Evolutionary conservation across 208 protist species (phyloP), one percentile per base, ranked within the genome.

Genomic region (Tritrichomonas foetus): DNA sequence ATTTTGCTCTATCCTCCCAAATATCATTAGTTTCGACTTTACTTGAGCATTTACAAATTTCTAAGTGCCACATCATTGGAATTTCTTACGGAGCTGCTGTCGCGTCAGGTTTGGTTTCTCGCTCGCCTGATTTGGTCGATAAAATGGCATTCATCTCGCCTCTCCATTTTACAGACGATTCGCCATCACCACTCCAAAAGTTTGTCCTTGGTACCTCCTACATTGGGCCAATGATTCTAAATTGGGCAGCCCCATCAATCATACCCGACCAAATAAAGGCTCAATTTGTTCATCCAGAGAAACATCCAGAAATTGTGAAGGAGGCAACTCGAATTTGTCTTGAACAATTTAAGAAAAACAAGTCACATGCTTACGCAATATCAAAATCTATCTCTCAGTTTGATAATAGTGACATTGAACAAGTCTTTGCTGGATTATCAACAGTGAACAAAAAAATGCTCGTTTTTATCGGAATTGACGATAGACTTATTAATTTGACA

Each of bases 61-160:
- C 9, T 5, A 89, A 89, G 57, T 89, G 78, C 30, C 25, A 30
- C 20, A 44, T 89, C 39, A 36, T 89, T 27, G 78, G 78, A 25
- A 44, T 89, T 89, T 89, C 78, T 11, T 89, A 89, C 30, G 78
- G 78, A 27, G 44, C 41, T 39, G 78, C 47, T 13, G 78, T 89
- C 22, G 78, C 78, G 20, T 41, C 78, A 39, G 8, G 20, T 27
- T n/a, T 89, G 13, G 78, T 47, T 55, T 44, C 78, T 22, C 33
- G 5, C 11, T 27, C 20, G 14, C 1, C 3, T 16, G 78, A 89
- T 2, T 13, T 57, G 9, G n/a, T 89, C 20, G 47, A 89, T 47
- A 89, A 89, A 57, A 89, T 89, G 14, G 47, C 41, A 39, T 57
- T 89, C 33, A 53, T 44, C 22, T 89, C 78, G 9, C 78, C 78